These are phyloP conservation scores for Syzygium malaccense DNA, from an alignment of 441 rosid genomes.

Conservation along the genomic window DNA sequence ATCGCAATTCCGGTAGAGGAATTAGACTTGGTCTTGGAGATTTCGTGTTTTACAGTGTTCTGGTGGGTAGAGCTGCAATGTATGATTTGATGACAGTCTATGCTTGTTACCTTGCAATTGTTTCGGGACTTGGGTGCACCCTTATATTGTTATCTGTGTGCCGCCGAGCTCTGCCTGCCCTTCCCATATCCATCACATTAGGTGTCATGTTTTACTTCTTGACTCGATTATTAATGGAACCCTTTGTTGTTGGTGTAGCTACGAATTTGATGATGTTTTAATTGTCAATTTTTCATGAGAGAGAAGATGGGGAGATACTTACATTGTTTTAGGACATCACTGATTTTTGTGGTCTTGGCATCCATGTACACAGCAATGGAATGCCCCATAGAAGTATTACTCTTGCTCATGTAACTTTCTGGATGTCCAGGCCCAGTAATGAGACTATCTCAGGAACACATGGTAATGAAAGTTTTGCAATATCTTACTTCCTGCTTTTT, in stretches of 20 bases:
- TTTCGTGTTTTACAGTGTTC: constrained; percentile 94
- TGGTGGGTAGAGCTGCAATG: constrained; percentile 98
- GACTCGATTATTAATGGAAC: constrained; percentile 89
- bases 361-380: constrained; percentile 11
- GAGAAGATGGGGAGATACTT: background rate
- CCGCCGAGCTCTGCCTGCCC: constrained; percentile 83
- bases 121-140: constrained; percentile 96
- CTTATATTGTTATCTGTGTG: constrained; percentile 81
- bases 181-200: constrained; percentile 79
- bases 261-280: constrained; percentile 84
- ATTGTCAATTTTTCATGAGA: constrained; percentile 6
- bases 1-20: constrained; percentile 29
- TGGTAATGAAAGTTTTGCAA: constrained; percentile 2
- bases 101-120: constrained; percentile 92
- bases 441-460: constrained; percentile 2
- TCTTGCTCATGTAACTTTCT: constrained; percentile 9
- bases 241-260: constrained; percentile 73
- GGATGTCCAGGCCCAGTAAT: constrained; percentile 3
- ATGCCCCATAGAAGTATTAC: background rate
- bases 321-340: constrained; percentile 1
- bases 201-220: constrained; percentile 89
- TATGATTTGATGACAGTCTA: constrained; percentile 96
- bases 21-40: constrained; percentile 96
- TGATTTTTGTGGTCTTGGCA: constrained; percentile 3
- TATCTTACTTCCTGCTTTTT: constrained; percentile 6